phyloP scores from a whole-genome alignment of 2,329 filamentous ascomycete species.

The Arthrobotrys sphaeroides region DNA sequence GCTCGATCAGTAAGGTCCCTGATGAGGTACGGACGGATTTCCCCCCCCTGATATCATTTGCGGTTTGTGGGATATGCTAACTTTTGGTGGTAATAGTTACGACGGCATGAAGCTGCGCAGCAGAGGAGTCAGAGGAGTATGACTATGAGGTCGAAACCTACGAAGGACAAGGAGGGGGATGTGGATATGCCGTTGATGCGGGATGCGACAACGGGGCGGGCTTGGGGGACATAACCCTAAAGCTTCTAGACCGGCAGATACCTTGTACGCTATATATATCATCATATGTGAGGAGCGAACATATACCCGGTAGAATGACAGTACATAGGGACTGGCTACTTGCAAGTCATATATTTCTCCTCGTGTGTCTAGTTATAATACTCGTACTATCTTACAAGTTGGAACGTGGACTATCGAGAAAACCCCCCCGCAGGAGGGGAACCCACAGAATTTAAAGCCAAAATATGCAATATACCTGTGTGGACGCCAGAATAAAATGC shows the following conservation, averaged over 20 bases:
- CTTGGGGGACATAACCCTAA: constrained; percentile 33
- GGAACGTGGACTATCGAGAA: neutral
- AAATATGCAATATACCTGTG: constrained; percentile 7
- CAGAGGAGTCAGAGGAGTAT: constrained; percentile 71
- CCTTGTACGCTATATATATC: neutral
- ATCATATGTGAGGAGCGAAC: neutral
- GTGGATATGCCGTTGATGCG: constrained; percentile 51
- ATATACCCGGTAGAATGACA: neutral
- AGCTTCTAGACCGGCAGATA: neutral
- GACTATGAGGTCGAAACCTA: constrained; percentile 34
- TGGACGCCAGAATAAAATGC: constrained; percentile 16
- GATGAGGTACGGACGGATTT: constrained; percentile 68
- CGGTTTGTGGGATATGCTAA: constrained; percentile 28
- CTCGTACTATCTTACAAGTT: constrained; percentile 19
- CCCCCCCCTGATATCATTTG: neutral
- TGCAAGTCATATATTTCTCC: neutral
- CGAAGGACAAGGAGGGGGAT: constrained; percentile 52
- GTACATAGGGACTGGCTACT: neutral
- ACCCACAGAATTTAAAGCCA: constrained; percentile 4
- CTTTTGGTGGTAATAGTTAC: constrained; percentile 56
- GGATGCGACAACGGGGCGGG: constrained; percentile 46
- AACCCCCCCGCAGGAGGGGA: neutral
- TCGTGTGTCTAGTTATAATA: constrained; percentile 11
- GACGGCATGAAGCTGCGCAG: constrained; percentile 90
- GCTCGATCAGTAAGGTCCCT: constrained; percentile 83